Evolutionary conservation across 2,329 filamentous ascomycete species (phyloP).

Genomic region (Scedosporium apiospermum): DNA sequence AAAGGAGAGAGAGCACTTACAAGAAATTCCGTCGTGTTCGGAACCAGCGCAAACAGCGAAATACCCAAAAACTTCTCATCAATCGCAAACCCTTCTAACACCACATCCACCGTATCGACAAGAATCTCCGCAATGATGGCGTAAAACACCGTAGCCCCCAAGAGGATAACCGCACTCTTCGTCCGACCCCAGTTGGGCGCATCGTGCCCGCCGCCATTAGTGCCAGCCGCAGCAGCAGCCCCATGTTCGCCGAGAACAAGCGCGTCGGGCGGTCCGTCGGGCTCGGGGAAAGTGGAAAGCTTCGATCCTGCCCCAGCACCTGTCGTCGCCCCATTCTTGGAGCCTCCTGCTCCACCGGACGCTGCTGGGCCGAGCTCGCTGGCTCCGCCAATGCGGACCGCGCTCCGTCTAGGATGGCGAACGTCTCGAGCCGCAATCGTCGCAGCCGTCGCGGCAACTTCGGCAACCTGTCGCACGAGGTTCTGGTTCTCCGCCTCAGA

Average conservation of each 20-base stretch:
- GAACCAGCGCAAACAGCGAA: slow-evolving; percentile 90
- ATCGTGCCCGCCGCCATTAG: slow-evolving; percentile 71
- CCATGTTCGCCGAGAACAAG: slow-evolving; percentile 12
- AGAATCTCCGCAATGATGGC: slow-evolving; percentile 96
- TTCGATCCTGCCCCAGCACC: not conserved
- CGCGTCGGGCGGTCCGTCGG: slow-evolving; percentile 11
- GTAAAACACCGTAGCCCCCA: slow-evolving; percentile 83
- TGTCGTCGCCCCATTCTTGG: slow-evolving; percentile 6
- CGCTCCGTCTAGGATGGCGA: slow-evolving; percentile 7
- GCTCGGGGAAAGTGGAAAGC: slow-evolving; percentile 1
- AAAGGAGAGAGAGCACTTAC: slow-evolving; percentile 37
- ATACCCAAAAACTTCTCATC: slow-evolving; percentile 97
- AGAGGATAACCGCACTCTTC: slow-evolving; percentile 83
- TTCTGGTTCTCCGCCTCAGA: slow-evolving; percentile 74
- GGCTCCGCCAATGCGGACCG: slow-evolving; percentile 13
- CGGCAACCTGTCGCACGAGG: slow-evolving; percentile 78
- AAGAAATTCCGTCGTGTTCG: slow-evolving; percentile 96
- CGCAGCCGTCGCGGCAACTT: slow-evolving; percentile 87
- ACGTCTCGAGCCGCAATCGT: slow-evolving; percentile 78
- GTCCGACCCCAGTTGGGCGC: slow-evolving; percentile 95
- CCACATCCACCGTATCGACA: slow-evolving; percentile 95
- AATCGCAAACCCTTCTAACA: slow-evolving; percentile 79
- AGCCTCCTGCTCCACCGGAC: slow-evolving; percentile 13
- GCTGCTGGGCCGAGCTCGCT: slow-evolving; percentile 28
- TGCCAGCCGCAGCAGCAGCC: slow-evolving; percentile 13